phyloP scores from a whole-genome alignment of 768 basidiomycete genomes.

The Guyanaporus albipodus region DNA sequence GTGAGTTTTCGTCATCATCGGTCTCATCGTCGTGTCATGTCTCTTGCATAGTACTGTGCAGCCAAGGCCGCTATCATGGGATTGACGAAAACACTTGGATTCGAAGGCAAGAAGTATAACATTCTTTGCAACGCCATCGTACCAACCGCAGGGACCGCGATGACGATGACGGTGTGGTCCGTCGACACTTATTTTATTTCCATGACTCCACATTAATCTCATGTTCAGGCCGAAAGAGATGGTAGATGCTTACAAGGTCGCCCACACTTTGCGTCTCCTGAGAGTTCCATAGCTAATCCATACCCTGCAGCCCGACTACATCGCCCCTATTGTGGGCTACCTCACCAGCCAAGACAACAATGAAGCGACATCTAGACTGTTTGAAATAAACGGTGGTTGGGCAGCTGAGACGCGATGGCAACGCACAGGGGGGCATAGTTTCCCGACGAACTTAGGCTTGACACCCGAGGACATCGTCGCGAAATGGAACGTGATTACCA shows the following conservation, averaged over 20 bases:
- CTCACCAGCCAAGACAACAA: constrained; percentile 79
- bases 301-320: constrained; percentile 67
- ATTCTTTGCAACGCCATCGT: constrained; percentile 88
- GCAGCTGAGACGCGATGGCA: constrained; percentile 93
- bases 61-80: constrained; percentile 93
- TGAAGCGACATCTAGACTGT: constrained; percentile 67
- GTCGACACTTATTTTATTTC: constrained; percentile 19
- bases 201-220: neutral
- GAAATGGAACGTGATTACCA: constrained; percentile 81
- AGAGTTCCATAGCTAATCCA: neutral
- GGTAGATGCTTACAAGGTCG: constrained; percentile 85
- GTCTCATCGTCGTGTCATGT: neutral
- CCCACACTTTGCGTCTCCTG: neutral
- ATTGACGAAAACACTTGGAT: constrained; percentile 82
- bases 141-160: constrained; percentile 85
- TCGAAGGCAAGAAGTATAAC: constrained; percentile 89
- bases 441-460: constrained; percentile 72
- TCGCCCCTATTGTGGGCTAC: constrained; percentile 91
- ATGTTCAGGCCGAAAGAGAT: constrained; percentile 66
- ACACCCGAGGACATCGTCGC: constrained; percentile 76
- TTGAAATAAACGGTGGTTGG: constrained; percentile 91
- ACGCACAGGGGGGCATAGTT: constrained; percentile 79
- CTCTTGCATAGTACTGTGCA: constrained; percentile 63
- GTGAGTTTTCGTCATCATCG: constrained; percentile 32
- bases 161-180: constrained; percentile 80